Base-by-base conservation (phyloP, 2,329 filamentous ascomycete genomes). In the Shiraia bambusicola region DNA sequence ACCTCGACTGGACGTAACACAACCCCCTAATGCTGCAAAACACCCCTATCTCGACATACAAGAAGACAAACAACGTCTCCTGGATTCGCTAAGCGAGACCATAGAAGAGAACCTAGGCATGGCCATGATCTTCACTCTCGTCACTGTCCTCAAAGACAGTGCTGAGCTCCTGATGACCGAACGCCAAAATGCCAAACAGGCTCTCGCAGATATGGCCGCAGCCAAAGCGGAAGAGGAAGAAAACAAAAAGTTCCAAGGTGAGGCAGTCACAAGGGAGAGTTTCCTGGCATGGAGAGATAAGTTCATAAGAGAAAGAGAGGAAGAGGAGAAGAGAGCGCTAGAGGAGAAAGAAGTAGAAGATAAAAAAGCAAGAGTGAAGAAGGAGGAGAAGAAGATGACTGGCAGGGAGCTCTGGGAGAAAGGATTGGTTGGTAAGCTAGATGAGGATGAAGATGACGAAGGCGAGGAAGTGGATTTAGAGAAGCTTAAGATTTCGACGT, bases 231-330 rank as follows among this genome's bases (percentile, higher is more conserved):
- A 98, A 72, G 83, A 87, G 49, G 90, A 93, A 68, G 93, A 98
- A 75, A 98, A 98, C 68, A 83, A 86, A 59, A 97, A 96, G 71
- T 98, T 98, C 69, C 87, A 95, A 66, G 93, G 93, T 43, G 88
- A 88, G 26, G 78, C 83, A 24, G 93, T 98, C 14, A 97, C 84
- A n/a, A 77, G 82, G 15, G 89, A 95, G 72, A 84, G 83, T 0
- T 98, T 97, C 62, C 64, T 87, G 54, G 81, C 79, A 54, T 98
- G 93, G 93, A 78, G 88, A 40, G 83, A 84, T 28, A 80, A 69
- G 8, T 98, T 97, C 64, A 66, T 82, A 48, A 75, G 77, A 62
- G 93, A 97, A 74, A 84, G 92, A 81, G 84, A 85, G 63, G 91
- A 93, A 61, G 73, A 79, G 63, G 80, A 83, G 54, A 63, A 63